Conservation (phyloP, 306 rosid species). For the Gillenia trifoliata region DNA sequence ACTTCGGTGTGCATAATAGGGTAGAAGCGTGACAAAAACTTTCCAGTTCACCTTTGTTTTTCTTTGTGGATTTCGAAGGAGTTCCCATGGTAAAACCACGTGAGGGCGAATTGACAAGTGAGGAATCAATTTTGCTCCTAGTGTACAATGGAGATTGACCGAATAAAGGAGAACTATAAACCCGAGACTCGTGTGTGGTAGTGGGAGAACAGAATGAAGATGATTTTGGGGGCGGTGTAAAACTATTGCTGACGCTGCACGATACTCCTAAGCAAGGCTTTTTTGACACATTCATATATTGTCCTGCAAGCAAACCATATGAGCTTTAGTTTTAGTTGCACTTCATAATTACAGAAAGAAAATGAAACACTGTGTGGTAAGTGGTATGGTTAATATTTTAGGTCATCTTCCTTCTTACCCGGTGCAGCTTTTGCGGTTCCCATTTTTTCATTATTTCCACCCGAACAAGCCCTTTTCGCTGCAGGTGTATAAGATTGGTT, state of each 20-base stretch:
- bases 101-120: background rate
- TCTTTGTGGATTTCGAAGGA: slow-evolving; percentile 13
- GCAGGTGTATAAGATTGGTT: slow-evolving; percentile 17
- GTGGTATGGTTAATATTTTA: background rate
- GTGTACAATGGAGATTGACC: slow-evolving; percentile 9
- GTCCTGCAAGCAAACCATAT: slow-evolving; percentile 27
- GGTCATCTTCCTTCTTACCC: slow-evolving; percentile 27
- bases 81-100: background rate
- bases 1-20: slow-evolving; percentile 19
- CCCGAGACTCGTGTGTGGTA: background rate
- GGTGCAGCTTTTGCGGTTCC: slow-evolving; percentile 14
- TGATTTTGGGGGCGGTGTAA: slow-evolving; percentile 16
- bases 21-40: background rate
- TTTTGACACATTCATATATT: slow-evolving; percentile 10
- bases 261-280: slow-evolving; percentile 20
- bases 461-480: slow-evolving; percentile 26
- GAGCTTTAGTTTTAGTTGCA: background rate
- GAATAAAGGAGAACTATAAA: slow-evolving; percentile 3
- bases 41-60: slow-evolving; percentile 9
- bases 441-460: slow-evolving; percentile 23
- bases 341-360: background rate
- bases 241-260: background rate
- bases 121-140: slow-evolving; percentile 3
- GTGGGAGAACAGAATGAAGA: slow-evolving; percentile 13
- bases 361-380: background rate